Base-by-base conservation (phyloP, 805 yeast genomes). In the Tetrapisispora pingtungensis region DNA sequence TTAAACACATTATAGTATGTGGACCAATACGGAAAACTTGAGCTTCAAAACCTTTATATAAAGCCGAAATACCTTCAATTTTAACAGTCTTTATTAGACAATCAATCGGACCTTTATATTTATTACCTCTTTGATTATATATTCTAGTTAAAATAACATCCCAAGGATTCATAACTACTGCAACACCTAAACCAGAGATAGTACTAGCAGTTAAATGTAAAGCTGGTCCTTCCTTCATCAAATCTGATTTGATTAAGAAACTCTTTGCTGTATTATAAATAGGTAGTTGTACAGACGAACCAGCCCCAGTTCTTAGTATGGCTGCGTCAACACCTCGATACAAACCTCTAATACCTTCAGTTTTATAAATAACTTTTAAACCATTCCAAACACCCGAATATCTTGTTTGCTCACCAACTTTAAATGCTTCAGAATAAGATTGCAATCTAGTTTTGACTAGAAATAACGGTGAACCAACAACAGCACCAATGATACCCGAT, bases 391-490 rank as follows among this genome's bases (percentile, higher is more conserved):
- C 74, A 40, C 80, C 76, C 32, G 65, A 76, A 65, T 93, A 93
- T 64, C 84, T 84, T 0, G 97, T 87, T 64, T 93, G 98, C 57
- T 88, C 90, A 41, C 98, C 98, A 40, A 89, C 80, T 38, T 78
- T 71, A 47, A 81, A 68, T 18, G 61, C 59, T 2, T 68, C 73
- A 15, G 95, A 83, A 64, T 78, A 93, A 2, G 97, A 84, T 69
- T 93, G 98, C 95, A 93, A 86, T 70, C 98, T 76, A 1, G 97
- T 94, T 68, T 93, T 93, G 53, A 93, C 79, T 53, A 93, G 74
- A 61, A 85, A 93, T 59, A 93, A 75, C 10, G 98, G 98, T 2
- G 96, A 86, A 4, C 97, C 96, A 33, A 84, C 55, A 26, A 83
- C 67, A 15, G 96, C 96, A 46, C 97, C 98, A 36, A 87, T 80